These are phyloP conservation scores for Hibiscus tridactylites DNA, from an alignment of 345 rosid species.

Conservation along the genomic window DNA sequence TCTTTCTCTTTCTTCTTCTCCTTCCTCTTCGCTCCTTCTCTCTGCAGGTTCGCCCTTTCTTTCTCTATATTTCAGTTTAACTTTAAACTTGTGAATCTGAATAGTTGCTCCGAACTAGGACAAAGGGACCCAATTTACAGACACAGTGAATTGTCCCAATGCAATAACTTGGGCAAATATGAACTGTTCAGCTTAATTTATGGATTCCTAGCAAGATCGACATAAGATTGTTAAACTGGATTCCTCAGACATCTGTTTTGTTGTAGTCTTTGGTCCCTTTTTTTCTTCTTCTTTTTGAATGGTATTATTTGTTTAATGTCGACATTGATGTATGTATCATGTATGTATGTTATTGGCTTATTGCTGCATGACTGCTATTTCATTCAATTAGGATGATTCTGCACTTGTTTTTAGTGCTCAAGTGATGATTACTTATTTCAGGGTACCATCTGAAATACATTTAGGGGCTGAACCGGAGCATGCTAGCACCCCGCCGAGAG, in stretches of 20 bases:
- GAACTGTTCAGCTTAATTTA: not conserved
- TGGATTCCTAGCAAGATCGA: not conserved
- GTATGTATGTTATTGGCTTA: not conserved
- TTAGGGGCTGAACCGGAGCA: slow-evolving; percentile 13
- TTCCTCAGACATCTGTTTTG: not conserved
- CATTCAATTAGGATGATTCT: slow-evolving; percentile 2
- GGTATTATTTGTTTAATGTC: not conserved
- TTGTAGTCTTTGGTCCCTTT: not conserved
- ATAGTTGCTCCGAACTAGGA: not conserved
- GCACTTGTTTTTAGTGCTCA: not conserved
- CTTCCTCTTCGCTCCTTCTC: slow-evolving; percentile 15
- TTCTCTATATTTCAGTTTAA: not conserved
- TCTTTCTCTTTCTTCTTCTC: slow-evolving; percentile 1
- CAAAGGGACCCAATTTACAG: not conserved
- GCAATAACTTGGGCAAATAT: not conserved
- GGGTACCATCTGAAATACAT: slow-evolving; percentile 18
- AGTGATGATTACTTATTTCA: slow-evolving; percentile 14
- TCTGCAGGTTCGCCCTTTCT: slow-evolving; percentile 24
- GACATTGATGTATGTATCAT: not conserved
- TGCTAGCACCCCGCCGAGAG: slow-evolving; percentile 80
- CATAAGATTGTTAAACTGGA: not conserved
- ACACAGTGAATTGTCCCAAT: no score
- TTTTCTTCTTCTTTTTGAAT: not conserved
- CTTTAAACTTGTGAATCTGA: not conserved
- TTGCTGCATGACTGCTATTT: not conserved